These are phyloP conservation scores for Macadamia integrifolia DNA, from an alignment of 164 flowering plant species.

Conservation along the genomic window DNA sequence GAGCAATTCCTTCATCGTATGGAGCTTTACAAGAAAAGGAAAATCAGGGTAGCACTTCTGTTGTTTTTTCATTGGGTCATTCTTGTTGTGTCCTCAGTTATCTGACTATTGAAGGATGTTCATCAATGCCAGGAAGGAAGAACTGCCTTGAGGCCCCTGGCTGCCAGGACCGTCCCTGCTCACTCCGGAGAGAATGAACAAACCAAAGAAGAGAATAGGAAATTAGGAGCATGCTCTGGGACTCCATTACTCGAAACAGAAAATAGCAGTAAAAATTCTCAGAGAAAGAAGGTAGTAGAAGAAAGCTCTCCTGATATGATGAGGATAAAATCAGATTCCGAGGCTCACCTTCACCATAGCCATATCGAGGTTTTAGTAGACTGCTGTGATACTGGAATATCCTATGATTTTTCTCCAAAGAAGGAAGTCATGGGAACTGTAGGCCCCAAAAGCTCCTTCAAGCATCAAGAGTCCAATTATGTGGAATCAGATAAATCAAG, in stretches of 20 bases:
- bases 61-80: not conserved
- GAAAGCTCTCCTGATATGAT: conserved; percentile 11
- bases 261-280: not conserved
- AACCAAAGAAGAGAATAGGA: conserved; percentile 16
- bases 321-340: not conserved
- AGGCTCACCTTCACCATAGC: not conserved
- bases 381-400: conserved; percentile 2
- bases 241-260: not conserved
- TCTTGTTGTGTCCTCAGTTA: conserved; percentile 9
- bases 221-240: not conserved
- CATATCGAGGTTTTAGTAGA: not conserved
- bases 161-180: conserved; percentile 12
- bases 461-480: conserved; percentile 10
- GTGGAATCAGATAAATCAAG: conserved; percentile 14
- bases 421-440: conserved; percentile 4
- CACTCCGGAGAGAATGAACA: conserved; percentile 10
- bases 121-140: conserved; percentile 43
- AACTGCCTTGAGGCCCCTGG: conserved; percentile 22
- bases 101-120: conserved; percentile 17
- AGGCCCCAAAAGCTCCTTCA: conserved; percentile 5
- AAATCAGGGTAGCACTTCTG: conserved; percentile 37
- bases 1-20: conserved; percentile 76
- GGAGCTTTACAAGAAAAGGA: conserved; percentile 52
- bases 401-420: not conserved
- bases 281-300: not conserved